Evolutionary conservation across 2,329 filamentous ascomycete genomes (phyloP), one percentile per base, ranked within the genome.

Genomic region (Fusarium sp.): DNA sequence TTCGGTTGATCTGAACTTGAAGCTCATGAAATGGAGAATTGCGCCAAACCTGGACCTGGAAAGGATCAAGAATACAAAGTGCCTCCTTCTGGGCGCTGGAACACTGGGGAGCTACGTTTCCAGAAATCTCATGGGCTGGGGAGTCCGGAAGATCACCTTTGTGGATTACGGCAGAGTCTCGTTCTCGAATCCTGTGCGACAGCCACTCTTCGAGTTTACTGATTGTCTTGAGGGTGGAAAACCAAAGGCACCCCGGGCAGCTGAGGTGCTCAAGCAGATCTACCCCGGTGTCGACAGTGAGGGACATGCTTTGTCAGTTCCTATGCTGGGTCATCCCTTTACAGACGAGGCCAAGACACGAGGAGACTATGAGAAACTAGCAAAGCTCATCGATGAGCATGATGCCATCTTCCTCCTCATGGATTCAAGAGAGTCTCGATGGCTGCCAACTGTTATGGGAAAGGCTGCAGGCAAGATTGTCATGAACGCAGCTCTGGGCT

Each of bases 21-120:
- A 98, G 84, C 88, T 99, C 67, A 99, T 99, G 92, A 99, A 98
- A 85, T 99, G 97, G 97, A 92, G 97, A 43, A 95, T 99, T 78
- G 94, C 95, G 9, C 97, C 97, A 0, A 92, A 92, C 60, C 89
- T 99, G 45, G 90, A 98, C 80, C 89, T 99, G 11, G 95, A 98
- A 33, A 90, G 90, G 33, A 95, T 98, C 80, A 98, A 98, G 80
- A 90, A 92, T 66, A 96, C 95, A 4, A 97, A 92, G 80, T 99
- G 97, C 80, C 88, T 99, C 17, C 86, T 99, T 4, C 90, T 99
- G 2, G 97, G 97, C 6, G 95, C 97, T 1, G 97, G 97, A 15
- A 99, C 97, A 0, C 87, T 99, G 2, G 97, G 97, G 10, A 95
- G 95, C 70, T 98, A 98, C 80, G 95, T 99, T 22, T 95, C 95